Percentiles rank a stretch among this genome's conserved stretches.
Evolutionary conservation across 345 rosid genomes (phyloP).

Genomic region (Hirschfeldia incana): DNA sequence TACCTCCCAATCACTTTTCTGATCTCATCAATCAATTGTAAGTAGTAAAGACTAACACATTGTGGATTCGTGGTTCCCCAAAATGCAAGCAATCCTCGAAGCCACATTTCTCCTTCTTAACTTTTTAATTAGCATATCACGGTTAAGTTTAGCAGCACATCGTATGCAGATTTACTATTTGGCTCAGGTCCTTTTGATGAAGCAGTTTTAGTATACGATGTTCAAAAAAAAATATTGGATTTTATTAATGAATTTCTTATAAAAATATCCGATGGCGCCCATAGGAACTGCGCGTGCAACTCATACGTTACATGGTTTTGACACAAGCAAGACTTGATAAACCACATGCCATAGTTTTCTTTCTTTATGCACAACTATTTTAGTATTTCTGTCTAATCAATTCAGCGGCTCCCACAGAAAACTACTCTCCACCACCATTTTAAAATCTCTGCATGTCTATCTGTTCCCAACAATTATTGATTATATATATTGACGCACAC

Average conservation of each 20-base stretch:
- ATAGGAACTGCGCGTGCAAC: constrained; percentile 16
- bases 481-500: constrained; percentile 9
- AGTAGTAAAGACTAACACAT: too few species aligned
- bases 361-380: constrained; percentile 4
- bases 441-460: background rate
- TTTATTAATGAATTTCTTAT: too few species aligned
- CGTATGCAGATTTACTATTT: too few species aligned
- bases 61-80: too few species aligned
- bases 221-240: too few species aligned
- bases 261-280: constrained; percentile 2
- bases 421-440: constrained; percentile 17
- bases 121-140: too few species aligned
- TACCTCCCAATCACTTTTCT: too few species aligned
- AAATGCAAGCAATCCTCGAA: too few species aligned
- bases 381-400: background rate
- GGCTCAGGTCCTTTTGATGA: too few species aligned
- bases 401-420: constrained; percentile 31
- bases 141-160: too few species aligned
- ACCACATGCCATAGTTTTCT: constrained; percentile 30
- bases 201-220: too few species aligned
- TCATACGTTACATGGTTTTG: constrained; percentile 11
- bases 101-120: too few species aligned
- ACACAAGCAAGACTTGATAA: constrained; percentile 28
- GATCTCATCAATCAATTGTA: constrained; percentile 45
- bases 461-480: background rate